phyloP scores from a whole-genome alignment of 106 monocot genomes.

The Alisma plantagoaquatica region DNA sequence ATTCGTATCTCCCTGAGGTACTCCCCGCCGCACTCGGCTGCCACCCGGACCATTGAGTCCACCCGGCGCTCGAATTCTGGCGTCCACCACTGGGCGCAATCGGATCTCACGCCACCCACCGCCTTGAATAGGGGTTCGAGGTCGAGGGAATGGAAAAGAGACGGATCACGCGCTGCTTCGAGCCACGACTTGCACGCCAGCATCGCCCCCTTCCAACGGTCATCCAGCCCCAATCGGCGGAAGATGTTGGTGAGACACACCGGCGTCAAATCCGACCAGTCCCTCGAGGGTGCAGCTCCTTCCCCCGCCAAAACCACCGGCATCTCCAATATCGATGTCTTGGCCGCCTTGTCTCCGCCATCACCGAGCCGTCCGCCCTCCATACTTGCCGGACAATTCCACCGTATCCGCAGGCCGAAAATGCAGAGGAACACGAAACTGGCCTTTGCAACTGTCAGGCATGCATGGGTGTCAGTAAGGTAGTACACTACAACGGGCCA shows the following conservation, averaged over 20 bases:
- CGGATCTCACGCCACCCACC: constrained; percentile 21
- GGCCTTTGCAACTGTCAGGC: too few species aligned
- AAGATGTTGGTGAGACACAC: constrained; percentile 66
- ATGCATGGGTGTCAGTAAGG: too few species aligned
- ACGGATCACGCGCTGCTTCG: constrained; percentile 50
- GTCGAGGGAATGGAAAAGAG: constrained; percentile 44
- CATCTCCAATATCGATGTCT: too few species aligned
- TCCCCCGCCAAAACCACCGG: too few species aligned
- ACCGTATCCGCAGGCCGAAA: too few species aligned
- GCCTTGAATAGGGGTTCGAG: constrained; percentile 56
- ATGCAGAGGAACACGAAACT: too few species aligned
- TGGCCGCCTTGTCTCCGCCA: too few species aligned
- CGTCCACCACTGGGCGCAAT: constrained; percentile 67
- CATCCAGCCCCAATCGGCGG: constrained; percentile 41
- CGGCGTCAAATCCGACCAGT: constrained; percentile 74
- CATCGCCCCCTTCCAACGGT: constrained; percentile 57
- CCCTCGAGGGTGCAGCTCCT: too few species aligned
- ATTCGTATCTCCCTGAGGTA: constrained; percentile 36
- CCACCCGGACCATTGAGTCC: constrained; percentile 51
- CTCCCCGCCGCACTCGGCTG: constrained; percentile 29
- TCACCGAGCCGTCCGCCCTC: too few species aligned
- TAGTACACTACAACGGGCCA: too few species aligned
- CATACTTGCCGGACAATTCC: too few species aligned
- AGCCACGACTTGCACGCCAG: constrained; percentile 56
- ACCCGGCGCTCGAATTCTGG: constrained; percentile 66